These are phyloP conservation scores for Krasilnikovozyma curviuscula DNA, from an alignment of 768 basidiomycete species.

Conservation along the genomic window DNA sequence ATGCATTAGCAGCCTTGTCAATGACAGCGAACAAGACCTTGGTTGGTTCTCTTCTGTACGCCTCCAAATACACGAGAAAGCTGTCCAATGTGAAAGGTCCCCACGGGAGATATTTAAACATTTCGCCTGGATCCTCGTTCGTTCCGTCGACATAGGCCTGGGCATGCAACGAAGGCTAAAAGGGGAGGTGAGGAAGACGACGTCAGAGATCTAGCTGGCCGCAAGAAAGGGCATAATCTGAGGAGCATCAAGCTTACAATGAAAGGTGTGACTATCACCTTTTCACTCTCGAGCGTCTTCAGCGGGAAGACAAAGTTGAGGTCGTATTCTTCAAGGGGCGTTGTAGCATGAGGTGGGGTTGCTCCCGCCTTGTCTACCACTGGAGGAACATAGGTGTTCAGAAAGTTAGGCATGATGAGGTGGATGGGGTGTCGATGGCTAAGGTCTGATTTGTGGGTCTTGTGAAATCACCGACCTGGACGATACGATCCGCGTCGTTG, in stretches of 20 bases:
- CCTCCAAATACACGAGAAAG: not conserved
- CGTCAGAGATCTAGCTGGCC: no score
- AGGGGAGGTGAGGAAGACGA: no score
- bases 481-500: no score
- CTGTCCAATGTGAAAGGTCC: not conserved
- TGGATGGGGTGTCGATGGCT: no score
- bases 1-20: not conserved
- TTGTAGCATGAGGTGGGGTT: not conserved
- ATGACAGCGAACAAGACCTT: not conserved
- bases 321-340: constrained; percentile 6
- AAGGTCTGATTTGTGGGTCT: no score
- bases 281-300: not conserved
- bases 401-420: no score
- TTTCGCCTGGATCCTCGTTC: not conserved
- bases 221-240: no score
- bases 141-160: constrained; percentile 2
- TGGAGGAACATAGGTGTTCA: no score
- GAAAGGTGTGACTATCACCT: constrained; percentile 1
- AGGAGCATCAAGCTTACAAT: not conserved
- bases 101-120: not conserved
- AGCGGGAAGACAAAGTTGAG: constrained; percentile 8
- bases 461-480: no score
- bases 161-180: not conserved
- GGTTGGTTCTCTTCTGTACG: not conserved
- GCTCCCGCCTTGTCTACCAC: no score